A percentile compares a stretch with the other conserved stretches of the same genome.
Conservation (phyloP, 2,329 filamentous ascomycete species). For the Ophiostoma himal-ulmi region DNA sequence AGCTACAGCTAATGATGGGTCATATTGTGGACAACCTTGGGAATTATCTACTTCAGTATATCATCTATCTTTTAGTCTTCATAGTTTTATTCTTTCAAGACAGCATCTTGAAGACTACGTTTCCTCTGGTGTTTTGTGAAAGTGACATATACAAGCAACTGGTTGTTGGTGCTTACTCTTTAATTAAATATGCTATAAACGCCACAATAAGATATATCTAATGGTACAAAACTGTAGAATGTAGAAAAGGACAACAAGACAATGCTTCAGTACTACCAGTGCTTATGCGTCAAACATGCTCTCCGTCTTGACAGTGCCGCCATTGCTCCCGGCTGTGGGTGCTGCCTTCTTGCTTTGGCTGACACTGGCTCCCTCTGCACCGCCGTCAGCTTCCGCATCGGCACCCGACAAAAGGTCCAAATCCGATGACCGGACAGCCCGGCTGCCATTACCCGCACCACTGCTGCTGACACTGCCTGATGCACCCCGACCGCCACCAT, state of each 20-base stretch:
- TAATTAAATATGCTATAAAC: background rate
- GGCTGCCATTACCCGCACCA: background rate
- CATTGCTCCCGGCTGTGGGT: background rate
- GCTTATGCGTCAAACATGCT: constrained; percentile 14
- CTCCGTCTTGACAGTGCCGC: background rate
- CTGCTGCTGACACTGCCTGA: constrained; percentile 2
- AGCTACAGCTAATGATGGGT: too few relatives aligned
- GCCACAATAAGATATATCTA: background rate
- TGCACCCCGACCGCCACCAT: constrained; percentile 33
- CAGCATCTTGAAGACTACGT: background rate
- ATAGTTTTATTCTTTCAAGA: too few relatives aligned
- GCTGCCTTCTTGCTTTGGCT: background rate
- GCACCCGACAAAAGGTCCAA: constrained; percentile 67
- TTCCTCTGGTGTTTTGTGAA: too few relatives aligned
- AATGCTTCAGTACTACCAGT: background rate
- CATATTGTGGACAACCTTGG: too few relatives aligned
- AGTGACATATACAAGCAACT: too few relatives aligned
- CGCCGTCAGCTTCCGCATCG: constrained; percentile 59
- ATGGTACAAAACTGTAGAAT: background rate
- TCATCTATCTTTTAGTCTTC: too few relatives aligned
- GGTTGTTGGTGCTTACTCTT: background rate
- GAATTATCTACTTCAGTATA: too few relatives aligned
- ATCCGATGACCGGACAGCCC: constrained; percentile 60
- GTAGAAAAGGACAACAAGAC: background rate
- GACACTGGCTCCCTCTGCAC: background rate